phyloP scores from a whole-genome alignment of 192 early-diverging fungal species.

The Podila epigama region DNA sequence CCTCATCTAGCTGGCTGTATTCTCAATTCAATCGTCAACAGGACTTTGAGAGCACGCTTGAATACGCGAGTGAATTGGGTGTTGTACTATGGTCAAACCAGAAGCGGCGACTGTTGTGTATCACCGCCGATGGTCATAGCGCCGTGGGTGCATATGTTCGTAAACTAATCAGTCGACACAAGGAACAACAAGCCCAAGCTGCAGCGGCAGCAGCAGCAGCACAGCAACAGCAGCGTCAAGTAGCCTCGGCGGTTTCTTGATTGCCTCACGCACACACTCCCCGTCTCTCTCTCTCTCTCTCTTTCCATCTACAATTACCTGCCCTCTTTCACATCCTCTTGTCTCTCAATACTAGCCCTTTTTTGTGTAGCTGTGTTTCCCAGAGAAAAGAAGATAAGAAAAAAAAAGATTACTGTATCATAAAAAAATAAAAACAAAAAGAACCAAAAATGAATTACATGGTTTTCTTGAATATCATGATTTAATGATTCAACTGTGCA shows the following conservation, averaged over 20 bases:
- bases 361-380: too few relatives aligned
- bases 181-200: slow-evolving; percentile 26
- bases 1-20: slow-evolving; percentile 71
- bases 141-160: slow-evolving; percentile 64
- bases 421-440: too few relatives aligned
- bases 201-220: slow-evolving; percentile 3
- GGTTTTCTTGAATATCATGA: neutral
- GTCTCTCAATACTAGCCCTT: too few relatives aligned
- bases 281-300: too few relatives aligned
- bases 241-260: neutral
- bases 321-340: too few relatives aligned
- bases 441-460: neutral
- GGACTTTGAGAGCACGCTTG: slow-evolving; percentile 77
- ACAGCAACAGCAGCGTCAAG: slow-evolving; percentile 17
- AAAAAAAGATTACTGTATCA: too few relatives aligned
- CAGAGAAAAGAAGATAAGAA: too few relatives aligned
- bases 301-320: too few relatives aligned
- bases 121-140: slow-evolving; percentile 77
- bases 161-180: slow-evolving; percentile 31
- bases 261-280: too few relatives aligned
- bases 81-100: slow-evolving; percentile 81
- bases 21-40: slow-evolving; percentile 72
- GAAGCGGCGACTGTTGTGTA: slow-evolving; percentile 73
- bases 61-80: slow-evolving; percentile 79
- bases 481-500: neutral